phyloP scores from a whole-genome alignment of 164 flowering plant species.

The Aristolochia fimbriata region DNA sequence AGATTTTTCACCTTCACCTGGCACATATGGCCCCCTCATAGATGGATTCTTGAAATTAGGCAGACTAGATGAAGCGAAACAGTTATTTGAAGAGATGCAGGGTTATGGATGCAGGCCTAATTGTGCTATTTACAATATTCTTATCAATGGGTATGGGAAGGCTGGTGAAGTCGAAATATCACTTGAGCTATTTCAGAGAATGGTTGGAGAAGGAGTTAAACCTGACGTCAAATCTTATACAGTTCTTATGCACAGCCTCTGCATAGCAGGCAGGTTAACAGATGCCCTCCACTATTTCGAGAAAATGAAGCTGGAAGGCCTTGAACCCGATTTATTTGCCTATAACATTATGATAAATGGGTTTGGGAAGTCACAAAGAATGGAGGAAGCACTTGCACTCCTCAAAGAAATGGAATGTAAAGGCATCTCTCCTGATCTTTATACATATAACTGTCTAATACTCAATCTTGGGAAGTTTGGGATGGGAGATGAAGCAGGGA shows the following conservation, averaged over 20 bases:
- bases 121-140: slow-evolving; percentile 75
- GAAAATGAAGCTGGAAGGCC: slow-evolving; percentile 50
- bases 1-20: slow-evolving; percentile 74
- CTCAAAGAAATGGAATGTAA: slow-evolving; percentile 55
- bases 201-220: slow-evolving; percentile 63
- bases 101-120: slow-evolving; percentile 82
- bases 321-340: slow-evolving; percentile 59
- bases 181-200: slow-evolving; percentile 46
- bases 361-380: slow-evolving; percentile 51
- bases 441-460: slow-evolving; percentile 68
- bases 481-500: slow-evolving; percentile 64
- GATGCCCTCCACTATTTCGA: slow-evolving; percentile 69
- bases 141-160: slow-evolving; percentile 82
- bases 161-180: slow-evolving; percentile 59
- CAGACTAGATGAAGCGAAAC: slow-evolving; percentile 63
- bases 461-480: slow-evolving; percentile 70
- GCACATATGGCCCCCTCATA: slow-evolving; percentile 87
- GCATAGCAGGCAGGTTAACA: slow-evolving; percentile 54
- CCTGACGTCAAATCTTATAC: slow-evolving; percentile 86
- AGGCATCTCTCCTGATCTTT: slow-evolving; percentile 66
- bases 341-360: slow-evolving; percentile 84
- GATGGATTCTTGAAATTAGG: slow-evolving; percentile 76
- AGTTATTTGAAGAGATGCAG: slow-evolving; percentile 67
- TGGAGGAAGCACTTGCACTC: slow-evolving; percentile 66
- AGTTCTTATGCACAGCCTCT: slow-evolving; percentile 67